Base-by-base conservation (phyloP, 345 rosid genomes). In the Rhodamnia rubescens region DNA sequence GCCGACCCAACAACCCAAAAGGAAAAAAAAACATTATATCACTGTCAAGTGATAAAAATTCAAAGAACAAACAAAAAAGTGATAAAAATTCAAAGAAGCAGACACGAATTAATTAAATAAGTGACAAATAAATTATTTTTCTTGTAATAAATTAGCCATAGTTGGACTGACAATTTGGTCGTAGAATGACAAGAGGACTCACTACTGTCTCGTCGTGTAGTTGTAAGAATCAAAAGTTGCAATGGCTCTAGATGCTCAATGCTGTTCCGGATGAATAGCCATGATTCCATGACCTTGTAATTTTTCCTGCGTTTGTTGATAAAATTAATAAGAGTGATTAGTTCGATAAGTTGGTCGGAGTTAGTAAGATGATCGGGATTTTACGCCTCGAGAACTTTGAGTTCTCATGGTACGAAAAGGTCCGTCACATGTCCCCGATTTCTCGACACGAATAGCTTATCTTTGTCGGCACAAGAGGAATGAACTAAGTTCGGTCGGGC, bases 21-120 rank as follows among this genome's bases (percentile, higher is more conserved):
- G 0, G 0, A 4, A 16, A 32, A 32, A 27, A 64, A 8, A 32
- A 1, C 0, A 32, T 32, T 18, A 18, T 21, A 21, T 32, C 78
- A 10, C 44, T 32, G 0, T 69, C 78, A 18, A 69, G 78, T 32
- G 78, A 32, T 1, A 5, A 69, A 32, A 21, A 8, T 69, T 69
- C 2, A 0, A 32, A 69, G 0, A 0, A 4, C 8, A 32, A 32
- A 27, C 32, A 8, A 32, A 1, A 0, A 32, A 36, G 40, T 36
- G 40, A 36, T 36, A 36, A 36, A 36, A 20, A 8, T 69, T 69
- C 2, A 69, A 36, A 69, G 47, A 36, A 69, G 78, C 47, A 2
- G 24, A 36, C 26, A 8, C 0, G 0, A 32, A 18, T 69, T 40
- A 20, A 69, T 69, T 36, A 69, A 69, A 0, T 8, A 9, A 36